Base-by-base conservation (phyloP, 2,329 filamentous ascomycete species). In the Neonectria sp. region DNA sequence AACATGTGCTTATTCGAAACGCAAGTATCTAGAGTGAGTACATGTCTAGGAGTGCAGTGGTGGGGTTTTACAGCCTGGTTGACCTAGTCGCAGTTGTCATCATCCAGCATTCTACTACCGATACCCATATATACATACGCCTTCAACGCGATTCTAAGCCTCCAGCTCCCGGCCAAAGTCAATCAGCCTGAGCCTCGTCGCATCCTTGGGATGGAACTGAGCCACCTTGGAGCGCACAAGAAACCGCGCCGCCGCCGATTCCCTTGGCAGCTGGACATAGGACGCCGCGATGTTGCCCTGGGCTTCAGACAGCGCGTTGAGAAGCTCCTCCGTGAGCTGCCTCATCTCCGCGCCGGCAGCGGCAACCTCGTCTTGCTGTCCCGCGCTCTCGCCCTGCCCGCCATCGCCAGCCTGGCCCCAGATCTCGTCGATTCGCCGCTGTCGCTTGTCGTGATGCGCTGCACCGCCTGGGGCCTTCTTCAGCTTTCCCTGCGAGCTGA, bases 111-210 rank as follows among this genome's bases (percentile, higher is more conserved):
- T n/a, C 43, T 29, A 29, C 27, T 37, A 37, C 35, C 31, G 31
- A 33, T 33, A 2, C 31, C 8, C 31, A 33, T 33, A 2, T 13
- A 35, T 35, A 2, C 13, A 35, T 35, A n/a, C 15, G 37, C 37
- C 8, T 40, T 17, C 15, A n/a, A n/a, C 37, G 29, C 45, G 4
- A 24, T 9, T 43, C 71, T 81, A 89, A 73, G 86, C 85, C 55
- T 90, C 89, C 68, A 92, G 75, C 70, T 91, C 89, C 65, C 87
- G 86, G 17, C 89, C 90, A 82, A 91, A 92, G 77, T 92, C 89
- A 53, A 92, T 79, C 53, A 92, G 78, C 56, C 87, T 85, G 58
- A 92, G 78, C 75, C 81, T 85, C 48, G 83, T 87, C 15, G 90
- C 89, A 79, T 92, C 90, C 68, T 83, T 87, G 3, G 89, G 89